Evolutionary conservation across 2,329 filamentous ascomycete genomes (phyloP), one percentile per base, ranked within the genome.

Genomic region (Alternaria tenuissima): DNA sequence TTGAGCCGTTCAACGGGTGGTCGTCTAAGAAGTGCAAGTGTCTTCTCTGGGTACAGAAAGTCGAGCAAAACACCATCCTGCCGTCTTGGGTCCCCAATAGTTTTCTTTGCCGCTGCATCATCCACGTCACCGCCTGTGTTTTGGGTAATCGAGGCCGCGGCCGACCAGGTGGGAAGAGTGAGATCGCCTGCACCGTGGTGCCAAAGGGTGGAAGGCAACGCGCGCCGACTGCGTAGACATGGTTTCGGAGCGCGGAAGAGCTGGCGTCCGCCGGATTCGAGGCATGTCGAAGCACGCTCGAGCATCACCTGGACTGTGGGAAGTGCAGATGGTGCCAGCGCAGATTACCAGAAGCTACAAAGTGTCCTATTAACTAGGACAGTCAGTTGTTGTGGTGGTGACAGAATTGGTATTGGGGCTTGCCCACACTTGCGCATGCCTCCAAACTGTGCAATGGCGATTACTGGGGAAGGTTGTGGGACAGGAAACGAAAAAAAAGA

Each of bases 221-320:
- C 79, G 67, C 85, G 84, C 63, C 80, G 81, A 69, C 74, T 81
- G 67, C 75, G 76, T 57, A 79, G 69, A 55, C 73, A 74, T 65
- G 68, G 72, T 59, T 75, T 78, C 59, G 76, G 72, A 59, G 76
- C 76, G 75, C 76, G 81, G 62, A 85, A 72, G 71, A 85, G 80
- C 68, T 82, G 80, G 74, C 83, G 81, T 74, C 84, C 80, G 81
- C 84, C 83, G 77, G 82, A 81, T 80, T 86, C 81, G 81, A 87
- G 82, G 79, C 84, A 87, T 86, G 81, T 80, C 76, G 82, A 82
- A 74, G 84, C 84, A 70, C 83, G 84, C 84, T 87, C 85, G 75
- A 87, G 84, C 85, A 87, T 87, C 68, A 75, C 74, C 77, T 66
- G 64, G 64, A 56, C 64, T 54, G 63, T 63, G 54, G 47, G 43